Base-by-base conservation (phyloP, 140 eudicot species). In the Cichorium intybus region DNA sequence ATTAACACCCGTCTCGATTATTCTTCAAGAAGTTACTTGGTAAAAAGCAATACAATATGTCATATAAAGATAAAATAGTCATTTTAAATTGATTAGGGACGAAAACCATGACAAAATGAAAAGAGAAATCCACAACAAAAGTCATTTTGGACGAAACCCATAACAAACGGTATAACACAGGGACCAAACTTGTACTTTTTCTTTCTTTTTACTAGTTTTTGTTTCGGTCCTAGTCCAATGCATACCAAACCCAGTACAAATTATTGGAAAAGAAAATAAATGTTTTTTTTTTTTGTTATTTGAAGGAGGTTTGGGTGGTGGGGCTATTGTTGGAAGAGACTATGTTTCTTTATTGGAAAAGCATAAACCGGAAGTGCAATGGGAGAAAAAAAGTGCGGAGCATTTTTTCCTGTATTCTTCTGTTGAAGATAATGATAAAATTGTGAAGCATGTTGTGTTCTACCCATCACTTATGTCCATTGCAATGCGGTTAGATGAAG, bases 361-460 rank as follows among this genome's bases (percentile, higher is more conserved):
- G 67, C 75, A 93, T 77, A 85, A 60, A 52, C 99, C 99, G 23
- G 50, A 61, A 61, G 43, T 93, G 49, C 79, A 73, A 67, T 93
- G 99, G 99, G 95, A 83, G 69, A 53, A 74, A 69, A 82, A 88
- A 39, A 89, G 89, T n/a, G 94, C 78, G 1, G 99, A 93, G 60
- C 99, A 93, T 76, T 85, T 69, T 78, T 93, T 93, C 78, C 22
- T 88, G 62, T 93, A 88, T 77, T 24, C 77, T 77, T 24, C 77
- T 7, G 91, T 78, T 48, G 56, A 76, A 43, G 84, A 80, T 52
- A 33, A 80, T 50, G 37, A 62, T 37, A 21, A 70, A 22, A 69
- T 60, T 27, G 77, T 58, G 62, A 68, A 74, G 66, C 95, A 81
- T 59, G 89, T 81, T 9, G 95, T 93, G 6, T 93, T 88, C 75